Base-by-base conservation (phyloP, 805 yeast species). In the Sugiyamaella lignohabitans region DNA sequence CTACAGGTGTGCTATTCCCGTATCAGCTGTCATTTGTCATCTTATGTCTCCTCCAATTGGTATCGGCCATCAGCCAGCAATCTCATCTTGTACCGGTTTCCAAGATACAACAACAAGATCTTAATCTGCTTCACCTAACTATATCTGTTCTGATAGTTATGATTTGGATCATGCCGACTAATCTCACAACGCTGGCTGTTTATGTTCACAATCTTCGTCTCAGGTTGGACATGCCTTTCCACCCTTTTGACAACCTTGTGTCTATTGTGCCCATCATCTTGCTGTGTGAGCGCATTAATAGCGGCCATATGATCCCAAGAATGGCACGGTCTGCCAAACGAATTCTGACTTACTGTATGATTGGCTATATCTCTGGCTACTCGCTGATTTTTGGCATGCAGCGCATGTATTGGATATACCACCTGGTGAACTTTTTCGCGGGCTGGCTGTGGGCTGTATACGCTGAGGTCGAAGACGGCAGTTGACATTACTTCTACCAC, bases 341-440 rank as follows among this genome's bases (percentile, higher is more conserved):
- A 43, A 18, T 46, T 21, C 21, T 34, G 64, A 68, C 75, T 2
- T 60, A 62, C 14, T 50, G 64, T 2, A 56, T 78, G 11, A 56
- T 82, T 38, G 59, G 59, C 0, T 84, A 83, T 60, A 68, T 79
- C 52, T 71, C 78, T 1, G 59, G 76, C 34, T 87, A 84, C 64
- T 67, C 84, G 38, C 62, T 84, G 46, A 57, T 87, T 6, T 87
- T 80, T 64, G 96, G 96, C 1, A 72, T 84, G 4, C 75, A 89
- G 59, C 84, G 87, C 57, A 72, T 91, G n/a, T 89, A 77, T 63
- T 86, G 89, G 85, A 66, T 88, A 40, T 93, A 88, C 57, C 84
- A 85, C 59, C 63, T 87, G 43, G 74, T 84, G 46, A 87, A 87
- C 61, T 61, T 82, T 16, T 65, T 81, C 45, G 43, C 47, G 16